A percentile compares a stretch with the other conserved stretches of the same genome.
These are phyloP conservation scores for Neofusicoccum cordaticola DNA, from an alignment of 2,329 filamentous ascomycete species.

Conservation along the genomic window DNA sequence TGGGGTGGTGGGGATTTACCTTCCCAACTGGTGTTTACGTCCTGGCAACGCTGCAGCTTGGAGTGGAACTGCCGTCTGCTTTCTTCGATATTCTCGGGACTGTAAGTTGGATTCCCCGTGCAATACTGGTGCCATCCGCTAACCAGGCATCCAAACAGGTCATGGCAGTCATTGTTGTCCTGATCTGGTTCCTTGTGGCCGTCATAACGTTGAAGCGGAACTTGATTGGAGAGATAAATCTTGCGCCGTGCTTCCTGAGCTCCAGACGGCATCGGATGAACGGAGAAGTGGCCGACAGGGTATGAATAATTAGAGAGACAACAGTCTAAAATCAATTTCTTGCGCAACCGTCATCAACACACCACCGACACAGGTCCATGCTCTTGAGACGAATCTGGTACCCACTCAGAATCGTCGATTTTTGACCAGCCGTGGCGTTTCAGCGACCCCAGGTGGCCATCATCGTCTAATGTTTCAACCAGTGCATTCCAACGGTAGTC, in stretches of 20 bases:
- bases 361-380: not conserved
- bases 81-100: slow-evolving; percentile 59
- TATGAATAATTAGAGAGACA: not conserved
- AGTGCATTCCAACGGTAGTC: slow-evolving; percentile 12
- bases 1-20: slow-evolving; percentile 62
- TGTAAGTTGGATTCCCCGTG: slow-evolving; percentile 22
- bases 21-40: slow-evolving; percentile 60
- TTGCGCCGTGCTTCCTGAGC: slow-evolving; percentile 52
- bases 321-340: not conserved
- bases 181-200: slow-evolving; percentile 57
- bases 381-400: not conserved
- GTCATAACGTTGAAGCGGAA: slow-evolving; percentile 49
- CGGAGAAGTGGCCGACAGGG: not conserved
- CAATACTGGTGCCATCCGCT: not conserved
- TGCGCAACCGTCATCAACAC: no score
- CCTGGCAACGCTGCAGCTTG: slow-evolving; percentile 47
- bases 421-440: not conserved
- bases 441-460: not conserved
- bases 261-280: not conserved
- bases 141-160: slow-evolving; percentile 32
- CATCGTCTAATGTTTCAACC: not conserved
- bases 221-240: slow-evolving; percentile 50
- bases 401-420: not conserved
- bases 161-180: slow-evolving; percentile 50
- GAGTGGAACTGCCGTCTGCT: slow-evolving; percentile 50